Conservation (phyloP, 495 filamentous ascomycete species). For the Penicillium odoratum region DNA sequence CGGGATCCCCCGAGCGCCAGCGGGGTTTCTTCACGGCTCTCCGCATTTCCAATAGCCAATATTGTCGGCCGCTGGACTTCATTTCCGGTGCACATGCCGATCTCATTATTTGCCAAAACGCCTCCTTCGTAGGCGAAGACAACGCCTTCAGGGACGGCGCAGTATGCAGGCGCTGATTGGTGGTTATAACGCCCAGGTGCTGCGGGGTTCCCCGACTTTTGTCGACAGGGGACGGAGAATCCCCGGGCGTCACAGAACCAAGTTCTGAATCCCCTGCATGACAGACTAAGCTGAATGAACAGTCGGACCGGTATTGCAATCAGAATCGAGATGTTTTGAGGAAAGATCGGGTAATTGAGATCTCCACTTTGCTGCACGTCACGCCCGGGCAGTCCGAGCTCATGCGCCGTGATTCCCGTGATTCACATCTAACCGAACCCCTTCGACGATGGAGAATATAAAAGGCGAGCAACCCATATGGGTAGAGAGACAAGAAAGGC, state of each 20-base stretch:
- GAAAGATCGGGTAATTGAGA: neutral
- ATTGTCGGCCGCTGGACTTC: neutral
- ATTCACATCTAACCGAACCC: neutral
- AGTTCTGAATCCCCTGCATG: neutral
- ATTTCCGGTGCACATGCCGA: constrained; percentile 12
- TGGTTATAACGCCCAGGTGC: constrained; percentile 4
- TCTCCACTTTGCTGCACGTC: neutral
- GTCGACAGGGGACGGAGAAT: constrained; percentile 28
- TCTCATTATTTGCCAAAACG: constrained; percentile 14
- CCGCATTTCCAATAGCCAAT: constrained; percentile 5
- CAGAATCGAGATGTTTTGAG: neutral
- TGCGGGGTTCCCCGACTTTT: neutral
- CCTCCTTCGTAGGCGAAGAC: constrained; percentile 10
- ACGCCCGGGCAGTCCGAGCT: neutral
- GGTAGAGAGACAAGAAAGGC: neutral
- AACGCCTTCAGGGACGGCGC: constrained; percentile 1
- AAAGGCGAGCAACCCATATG: neutral
- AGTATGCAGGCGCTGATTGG: constrained; percentile 11
- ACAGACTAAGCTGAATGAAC: neutral
- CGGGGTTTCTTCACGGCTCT: constrained; percentile 16
- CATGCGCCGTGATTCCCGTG: neutral
- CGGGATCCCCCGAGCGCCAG: constrained; percentile 13
- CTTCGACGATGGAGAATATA: neutral
- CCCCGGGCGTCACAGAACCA: constrained; percentile 8
- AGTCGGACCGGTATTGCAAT: neutral